These are phyloP conservation scores for sorghum (Sorghum bicolor) DNA, from an alignment of 176 grass and related monocot genomes.

Conservation along the genomic window DNA sequence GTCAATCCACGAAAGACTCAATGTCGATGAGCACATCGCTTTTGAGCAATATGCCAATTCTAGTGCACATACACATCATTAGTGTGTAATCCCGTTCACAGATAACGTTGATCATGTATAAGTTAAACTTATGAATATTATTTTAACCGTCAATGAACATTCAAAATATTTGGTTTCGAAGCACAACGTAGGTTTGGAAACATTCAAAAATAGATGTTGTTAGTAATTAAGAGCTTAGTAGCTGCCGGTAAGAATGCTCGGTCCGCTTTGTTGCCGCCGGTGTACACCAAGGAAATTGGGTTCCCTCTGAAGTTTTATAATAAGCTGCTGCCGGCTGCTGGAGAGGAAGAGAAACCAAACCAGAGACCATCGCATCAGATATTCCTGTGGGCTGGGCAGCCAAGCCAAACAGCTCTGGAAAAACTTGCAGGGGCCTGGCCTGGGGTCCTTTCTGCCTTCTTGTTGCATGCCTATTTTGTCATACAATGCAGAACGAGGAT, in stretches of 20 bases:
- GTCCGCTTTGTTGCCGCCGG: background rate
- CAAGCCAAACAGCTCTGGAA: background rate
- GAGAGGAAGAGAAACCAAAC: background rate
- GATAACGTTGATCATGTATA: too few relatives aligned
- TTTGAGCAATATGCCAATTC: too few relatives aligned
- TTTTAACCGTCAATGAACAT: too few relatives aligned
- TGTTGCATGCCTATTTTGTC: conserved; percentile 19
- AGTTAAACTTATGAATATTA: too few relatives aligned
- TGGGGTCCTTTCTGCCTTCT: background rate
- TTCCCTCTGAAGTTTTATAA: background rate
- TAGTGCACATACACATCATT: too few relatives aligned
- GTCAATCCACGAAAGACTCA: too few relatives aligned
- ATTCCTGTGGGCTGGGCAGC: conserved; percentile 18
- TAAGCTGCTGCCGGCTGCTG: background rate
- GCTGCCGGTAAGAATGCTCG: background rate
- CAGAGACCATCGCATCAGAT: background rate
- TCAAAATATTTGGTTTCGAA: too few relatives aligned
- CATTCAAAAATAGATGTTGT: too few relatives aligned
- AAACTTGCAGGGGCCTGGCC: background rate
- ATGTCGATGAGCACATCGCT: too few relatives aligned
- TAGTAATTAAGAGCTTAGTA: too few relatives aligned
- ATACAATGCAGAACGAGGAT: background rate
- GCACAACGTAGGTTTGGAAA: too few relatives aligned
- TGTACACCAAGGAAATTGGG: background rate
- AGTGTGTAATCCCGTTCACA: too few relatives aligned